Evolutionary conservation across 1,139 yeast genomes (phyloP), one percentile per base, ranked within the genome.

Genomic region (Kodamaea alishanica): DNA sequence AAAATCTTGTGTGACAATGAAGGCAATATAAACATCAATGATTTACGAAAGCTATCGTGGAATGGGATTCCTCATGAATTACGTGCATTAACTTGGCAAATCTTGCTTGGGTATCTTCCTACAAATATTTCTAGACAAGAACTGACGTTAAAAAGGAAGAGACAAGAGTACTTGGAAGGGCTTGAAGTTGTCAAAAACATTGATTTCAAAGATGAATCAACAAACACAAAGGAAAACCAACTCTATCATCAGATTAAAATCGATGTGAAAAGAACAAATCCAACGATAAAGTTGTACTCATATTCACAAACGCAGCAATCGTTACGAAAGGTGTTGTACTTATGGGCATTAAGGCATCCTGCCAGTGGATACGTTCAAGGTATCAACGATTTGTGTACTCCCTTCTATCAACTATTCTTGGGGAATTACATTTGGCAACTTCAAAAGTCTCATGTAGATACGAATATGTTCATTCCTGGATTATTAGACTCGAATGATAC

Each of bases 311-410:
- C 94, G 0, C 97, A 92, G 54, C 65, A 80, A 42, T 75, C 95
- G 9, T 67, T 92, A 44, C 88, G 92, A 47, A 80, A 85, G 47
- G 81, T 94, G 11, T 65, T 92, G 37, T 94, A 88, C 54, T 68
- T 92, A 26, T 92, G 99, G 99, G 96, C 98, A 0, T 82, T 92
- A 15, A 76, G 98, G 45, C 98, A 94, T 56, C 98, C 99, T 1
- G 97, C 97, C 4, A 82, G 94, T 56, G 99, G 99, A 4, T 92
- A 92, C 60, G 99, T 92, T n/a, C 99, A 92, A 63, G 99, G 99
- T 24, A 94, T 92, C 41, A 92, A 92, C 58, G 99, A 92, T 61
- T 71, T 92, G 40, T 89, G 84, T 11, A 92, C 97, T 0, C 98
- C 99, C 1, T 89, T 94, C 58, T 90, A 77, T 60, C 96, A 92